phyloP scores from a whole-genome alignment of 345 rosid species.

The Bruguiera parviflora region DNA sequence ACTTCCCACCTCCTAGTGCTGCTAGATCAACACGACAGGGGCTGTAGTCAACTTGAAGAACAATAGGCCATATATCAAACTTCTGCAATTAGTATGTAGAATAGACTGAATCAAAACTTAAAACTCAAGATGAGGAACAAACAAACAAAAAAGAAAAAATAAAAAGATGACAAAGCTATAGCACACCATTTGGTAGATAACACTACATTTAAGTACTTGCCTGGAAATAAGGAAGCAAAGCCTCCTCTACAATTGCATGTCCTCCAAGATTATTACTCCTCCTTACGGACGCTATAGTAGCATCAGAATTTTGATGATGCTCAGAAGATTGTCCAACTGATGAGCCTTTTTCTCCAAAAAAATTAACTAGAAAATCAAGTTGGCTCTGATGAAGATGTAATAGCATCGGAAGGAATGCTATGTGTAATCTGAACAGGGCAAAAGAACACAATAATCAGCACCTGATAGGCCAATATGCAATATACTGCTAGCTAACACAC shows the following conservation, averaged over 20 bases:
- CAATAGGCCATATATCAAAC: slow-evolving; percentile 78
- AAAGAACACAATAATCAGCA: slow-evolving; percentile 23
- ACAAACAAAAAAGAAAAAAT: neutral
- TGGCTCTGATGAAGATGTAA: slow-evolving; percentile 96
- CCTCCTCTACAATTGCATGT: slow-evolving; percentile 61
- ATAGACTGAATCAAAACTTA: slow-evolving; percentile 5
- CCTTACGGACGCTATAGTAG: slow-evolving; percentile 28
- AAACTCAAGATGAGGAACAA: neutral
- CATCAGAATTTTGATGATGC: slow-evolving; percentile 36
- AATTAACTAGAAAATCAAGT: slow-evolving; percentile 78
- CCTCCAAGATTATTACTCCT: slow-evolving; percentile 30
- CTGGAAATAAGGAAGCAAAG: slow-evolving; percentile 97
- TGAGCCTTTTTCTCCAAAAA: slow-evolving; percentile 59
- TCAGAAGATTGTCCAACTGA: slow-evolving; percentile 41
- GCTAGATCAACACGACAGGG: slow-evolving; percentile 82
- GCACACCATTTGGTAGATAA: slow-evolving; percentile 11
- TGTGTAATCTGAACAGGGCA: slow-evolving; percentile 50
- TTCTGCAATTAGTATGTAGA: slow-evolving; percentile 56
- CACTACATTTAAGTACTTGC: slow-evolving; percentile 35
- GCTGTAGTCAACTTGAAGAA: slow-evolving; percentile 82
- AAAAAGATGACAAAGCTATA: neutral
- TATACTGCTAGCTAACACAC: neutral
- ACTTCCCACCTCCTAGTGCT: slow-evolving; percentile 85
- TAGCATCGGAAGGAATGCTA: slow-evolving; percentile 72
- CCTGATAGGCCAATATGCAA: neutral